Conservation (phyloP, 139 green algal genomes). For the Chlamydomonas schloesseri region DNA sequence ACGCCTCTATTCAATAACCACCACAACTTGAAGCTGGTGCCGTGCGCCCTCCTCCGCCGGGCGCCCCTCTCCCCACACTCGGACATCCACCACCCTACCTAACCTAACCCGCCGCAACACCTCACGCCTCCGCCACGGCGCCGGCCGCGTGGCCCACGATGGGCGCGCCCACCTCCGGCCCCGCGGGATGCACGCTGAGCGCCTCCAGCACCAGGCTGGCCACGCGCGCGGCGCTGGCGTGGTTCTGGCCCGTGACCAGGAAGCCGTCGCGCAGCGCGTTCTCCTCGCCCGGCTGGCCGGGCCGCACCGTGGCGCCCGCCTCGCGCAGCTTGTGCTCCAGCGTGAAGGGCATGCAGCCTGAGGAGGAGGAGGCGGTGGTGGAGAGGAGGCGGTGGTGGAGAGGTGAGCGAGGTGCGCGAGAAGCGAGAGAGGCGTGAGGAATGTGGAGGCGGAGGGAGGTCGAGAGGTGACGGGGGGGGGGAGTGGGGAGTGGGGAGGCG, state of each 20-base stretch:
- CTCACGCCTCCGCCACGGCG: neutral
- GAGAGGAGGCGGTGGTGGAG: neutral
- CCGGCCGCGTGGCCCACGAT: constrained; percentile 21
- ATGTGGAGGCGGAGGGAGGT: no score
- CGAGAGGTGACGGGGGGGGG: no score
- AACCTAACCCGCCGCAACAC: no score
- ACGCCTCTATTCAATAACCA: no score
- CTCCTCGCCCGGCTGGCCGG: constrained; percentile 4
- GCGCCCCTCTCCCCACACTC: no score
- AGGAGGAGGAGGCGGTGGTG: neutral
- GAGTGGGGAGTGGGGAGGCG: no score
- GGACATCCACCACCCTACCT: no score
- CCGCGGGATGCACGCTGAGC: constrained; percentile 23
- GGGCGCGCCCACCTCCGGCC: neutral
- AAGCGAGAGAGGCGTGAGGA: neutral
- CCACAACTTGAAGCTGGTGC: no score
- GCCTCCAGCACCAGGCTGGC: constrained; percentile 24
- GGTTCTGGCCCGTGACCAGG: constrained; percentile 66
- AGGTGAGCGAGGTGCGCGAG: no score
- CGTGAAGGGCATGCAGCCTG: constrained; percentile 48
- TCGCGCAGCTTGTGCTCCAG: constrained; percentile 56
- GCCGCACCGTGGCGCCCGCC: constrained; percentile 39
- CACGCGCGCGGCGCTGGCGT: constrained; percentile 13
- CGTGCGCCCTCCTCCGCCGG: no score
- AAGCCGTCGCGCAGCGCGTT: constrained; percentile 46